phyloP scores from a whole-genome alignment of 306 rosid species.

The Casuarina equisetifolia region DNA sequence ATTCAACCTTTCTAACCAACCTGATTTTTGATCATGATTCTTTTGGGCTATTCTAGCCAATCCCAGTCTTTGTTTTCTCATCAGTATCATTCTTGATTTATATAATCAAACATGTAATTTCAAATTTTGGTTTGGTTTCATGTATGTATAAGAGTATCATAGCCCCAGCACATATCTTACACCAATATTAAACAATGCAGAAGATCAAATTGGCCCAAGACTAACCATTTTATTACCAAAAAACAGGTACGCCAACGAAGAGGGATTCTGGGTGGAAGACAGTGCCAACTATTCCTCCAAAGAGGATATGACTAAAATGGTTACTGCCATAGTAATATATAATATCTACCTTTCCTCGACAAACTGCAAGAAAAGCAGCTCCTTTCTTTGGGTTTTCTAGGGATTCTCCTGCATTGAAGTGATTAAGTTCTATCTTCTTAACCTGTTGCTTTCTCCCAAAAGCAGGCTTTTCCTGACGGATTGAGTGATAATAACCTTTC shows the following conservation, averaged over 20 bases:
- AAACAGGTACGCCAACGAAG: not conserved
- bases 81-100: not conserved
- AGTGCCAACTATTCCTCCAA: not conserved
- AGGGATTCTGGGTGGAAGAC: not conserved
- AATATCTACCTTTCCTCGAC: constrained; percentile 86
- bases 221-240: not conserved
- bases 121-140: not conserved
- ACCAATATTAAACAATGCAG: not conserved
- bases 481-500: constrained; percentile 75
- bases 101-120: constrained; percentile 3
- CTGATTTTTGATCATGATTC: not conserved
- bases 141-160: not conserved
- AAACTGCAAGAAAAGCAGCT: constrained; percentile 89
- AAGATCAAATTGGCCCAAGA: constrained; percentile 12
- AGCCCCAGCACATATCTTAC: constrained; percentile 5
- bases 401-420: constrained; percentile 35
- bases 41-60: not conserved
- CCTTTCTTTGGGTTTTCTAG: constrained; percentile 44
- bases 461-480: constrained; percentile 47
- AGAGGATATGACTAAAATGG: not conserved
- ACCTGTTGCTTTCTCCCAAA: constrained; percentile 56
- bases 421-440: constrained; percentile 46
- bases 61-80: not conserved
- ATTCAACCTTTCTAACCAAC: not conserved
- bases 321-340: not conserved